A percentile compares a stretch with the other conserved stretches of the same genome.
phyloP scores from a whole-genome alignment of 1,139 yeast species.

The Nakaseomyces bracarensis region DNA sequence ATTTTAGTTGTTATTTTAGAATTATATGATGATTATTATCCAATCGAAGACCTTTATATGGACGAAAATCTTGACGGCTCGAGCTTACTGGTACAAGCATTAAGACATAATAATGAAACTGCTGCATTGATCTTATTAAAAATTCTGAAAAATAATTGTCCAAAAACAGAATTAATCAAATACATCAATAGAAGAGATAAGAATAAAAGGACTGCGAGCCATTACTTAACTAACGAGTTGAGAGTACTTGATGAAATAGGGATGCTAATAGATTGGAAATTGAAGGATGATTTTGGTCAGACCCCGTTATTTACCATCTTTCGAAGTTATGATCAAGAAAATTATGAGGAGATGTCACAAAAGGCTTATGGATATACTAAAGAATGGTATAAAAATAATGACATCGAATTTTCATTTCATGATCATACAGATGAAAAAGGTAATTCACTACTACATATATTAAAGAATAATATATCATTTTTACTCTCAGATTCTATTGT shows the following conservation, averaged over 20 bases:
- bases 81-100: constrained; percentile 52
- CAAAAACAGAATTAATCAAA: constrained; percentile 37
- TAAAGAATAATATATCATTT: constrained; percentile 41
- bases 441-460: constrained; percentile 67
- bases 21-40: constrained; percentile 42
- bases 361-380: constrained; percentile 42
- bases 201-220: constrained; percentile 55
- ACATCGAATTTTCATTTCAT: constrained; percentile 35
- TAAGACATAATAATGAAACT: constrained; percentile 46
- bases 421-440: constrained; percentile 69
- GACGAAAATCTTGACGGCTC: constrained; percentile 51
- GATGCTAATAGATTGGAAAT: constrained; percentile 55
- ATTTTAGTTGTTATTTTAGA: constrained; percentile 41
- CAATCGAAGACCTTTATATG: constrained; percentile 57
- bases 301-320: constrained; percentile 75
- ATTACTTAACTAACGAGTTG: constrained; percentile 58
- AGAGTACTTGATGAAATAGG: constrained; percentile 51
- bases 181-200: constrained; percentile 49
- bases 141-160: constrained; percentile 39
- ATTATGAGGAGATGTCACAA: constrained; percentile 46
- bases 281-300: constrained; percentile 58
- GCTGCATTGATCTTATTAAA: constrained; percentile 44
- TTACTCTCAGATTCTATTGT: constrained; percentile 37
- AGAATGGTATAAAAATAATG: constrained; percentile 34
- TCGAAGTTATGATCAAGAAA: constrained; percentile 71